Conservation (phyloP, 257 asterid genomes). For the Capsicum baccatum region DNA sequence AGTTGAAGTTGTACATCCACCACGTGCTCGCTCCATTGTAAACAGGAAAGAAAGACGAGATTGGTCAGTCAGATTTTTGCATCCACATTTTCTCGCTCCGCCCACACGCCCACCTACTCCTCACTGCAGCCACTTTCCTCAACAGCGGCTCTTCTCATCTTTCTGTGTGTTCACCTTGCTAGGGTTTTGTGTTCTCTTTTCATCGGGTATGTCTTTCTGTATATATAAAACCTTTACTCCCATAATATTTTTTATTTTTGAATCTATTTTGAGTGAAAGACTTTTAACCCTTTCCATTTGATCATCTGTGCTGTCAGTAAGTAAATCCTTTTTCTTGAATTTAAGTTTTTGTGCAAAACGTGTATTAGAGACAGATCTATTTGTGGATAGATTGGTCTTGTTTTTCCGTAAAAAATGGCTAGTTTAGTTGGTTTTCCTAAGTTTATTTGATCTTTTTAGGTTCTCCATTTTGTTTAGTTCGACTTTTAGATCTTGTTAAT, state of each 20-base stretch:
- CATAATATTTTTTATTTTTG: neutral
- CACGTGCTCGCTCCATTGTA: neutral
- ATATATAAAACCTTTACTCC: neutral
- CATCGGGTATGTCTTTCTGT: constrained; percentile 16
- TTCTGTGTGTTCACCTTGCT: neutral
- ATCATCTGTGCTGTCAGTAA: constrained; percentile 7
- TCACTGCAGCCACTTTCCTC: neutral
- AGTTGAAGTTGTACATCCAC: neutral
- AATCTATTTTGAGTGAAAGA: neutral
- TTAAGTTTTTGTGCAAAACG: neutral
- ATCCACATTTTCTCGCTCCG: constrained; percentile 20
- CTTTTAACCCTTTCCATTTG: constrained; percentile 14
- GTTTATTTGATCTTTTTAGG: constrained; percentile 1
- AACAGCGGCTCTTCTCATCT: neutral
- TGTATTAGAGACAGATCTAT: neutral
- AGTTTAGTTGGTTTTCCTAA: neutral
- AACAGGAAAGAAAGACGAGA: neutral
- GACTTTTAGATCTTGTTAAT: neutral
- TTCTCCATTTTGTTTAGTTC: neutral
- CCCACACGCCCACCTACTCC: neutral
- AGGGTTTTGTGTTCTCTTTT: constrained; percentile 23
- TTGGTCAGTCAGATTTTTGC: neutral
- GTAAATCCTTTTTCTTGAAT: neutral
- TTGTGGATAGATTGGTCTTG: neutral
- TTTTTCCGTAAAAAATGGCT: neutral